These are phyloP conservation scores for Pythium plurisporium DNA, from an alignment of 352 stramenopile genomes.

Conservation along the genomic window DNA sequence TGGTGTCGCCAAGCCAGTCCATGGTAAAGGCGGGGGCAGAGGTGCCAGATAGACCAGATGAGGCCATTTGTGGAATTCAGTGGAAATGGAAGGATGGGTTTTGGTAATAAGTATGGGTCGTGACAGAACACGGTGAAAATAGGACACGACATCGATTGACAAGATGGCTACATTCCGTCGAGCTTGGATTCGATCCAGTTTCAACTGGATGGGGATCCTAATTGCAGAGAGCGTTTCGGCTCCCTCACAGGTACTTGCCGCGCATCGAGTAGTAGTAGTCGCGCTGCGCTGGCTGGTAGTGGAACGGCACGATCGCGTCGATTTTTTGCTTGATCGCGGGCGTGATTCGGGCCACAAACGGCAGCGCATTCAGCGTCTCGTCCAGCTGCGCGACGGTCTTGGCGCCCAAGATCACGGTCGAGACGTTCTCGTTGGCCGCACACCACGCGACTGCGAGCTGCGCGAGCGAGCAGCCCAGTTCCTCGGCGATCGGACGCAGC, in stretches of 20 bases:
- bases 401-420: conserved; percentile 41
- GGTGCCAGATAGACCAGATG: too few species aligned
- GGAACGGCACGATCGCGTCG: conserved; percentile 31
- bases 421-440: conserved; percentile 38
- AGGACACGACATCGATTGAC: too few species aligned
- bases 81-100: too few species aligned
- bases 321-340: conserved; percentile 39
- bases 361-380: conserved; percentile 48
- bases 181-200: too few species aligned
- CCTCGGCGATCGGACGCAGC: conserved; percentile 28
- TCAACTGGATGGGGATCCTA: too few species aligned
- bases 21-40: too few species aligned
- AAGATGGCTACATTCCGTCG: too few species aligned
- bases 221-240: too few species aligned
- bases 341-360: conserved; percentile 35
- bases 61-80: too few species aligned
- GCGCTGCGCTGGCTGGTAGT: conserved; percentile 17
- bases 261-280: conserved; percentile 1
- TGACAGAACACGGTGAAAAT: too few species aligned
- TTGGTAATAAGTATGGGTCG: too few species aligned
- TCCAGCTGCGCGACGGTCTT: conserved; percentile 35
- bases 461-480: conserved; percentile 32
- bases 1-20: too few species aligned
- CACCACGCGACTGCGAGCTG: conserved; percentile 47
- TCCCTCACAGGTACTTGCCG: conserved; percentile 7